These are phyloP conservation scores for Porphyrellus cyaneotinctus DNA, from an alignment of 768 basidiomycete species.

Conservation along the genomic window DNA sequence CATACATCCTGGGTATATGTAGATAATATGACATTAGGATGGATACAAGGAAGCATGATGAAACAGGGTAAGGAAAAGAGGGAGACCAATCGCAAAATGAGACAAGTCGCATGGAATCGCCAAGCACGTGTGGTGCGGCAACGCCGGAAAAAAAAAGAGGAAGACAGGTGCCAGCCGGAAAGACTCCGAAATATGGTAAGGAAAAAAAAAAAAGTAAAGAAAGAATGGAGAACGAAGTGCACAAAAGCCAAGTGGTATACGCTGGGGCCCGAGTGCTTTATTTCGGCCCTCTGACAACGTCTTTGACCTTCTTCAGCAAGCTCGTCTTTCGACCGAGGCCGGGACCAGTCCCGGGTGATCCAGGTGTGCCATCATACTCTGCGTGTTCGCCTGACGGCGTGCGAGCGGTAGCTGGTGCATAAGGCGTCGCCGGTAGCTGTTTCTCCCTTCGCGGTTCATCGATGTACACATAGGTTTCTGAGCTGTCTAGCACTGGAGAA, in stretches of 20 bases:
- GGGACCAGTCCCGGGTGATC: conserved; percentile 35
- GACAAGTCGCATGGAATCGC: conserved; percentile 2
- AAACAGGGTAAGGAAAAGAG: not conserved
- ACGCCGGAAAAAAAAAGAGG: not conserved
- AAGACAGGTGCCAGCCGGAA: not conserved
- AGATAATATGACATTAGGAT: conserved; percentile 28
- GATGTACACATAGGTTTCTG: conserved; percentile 67
- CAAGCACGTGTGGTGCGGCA: not conserved
- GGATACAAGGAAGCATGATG: conserved; percentile 32
- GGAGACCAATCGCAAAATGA: conserved; percentile 10
- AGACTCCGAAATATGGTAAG: conserved; percentile 5
- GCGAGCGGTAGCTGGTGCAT: conserved; percentile 22
- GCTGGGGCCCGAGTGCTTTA: conserved; percentile 18
- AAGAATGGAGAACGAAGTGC: not conserved
- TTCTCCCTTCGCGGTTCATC: conserved; percentile 52
- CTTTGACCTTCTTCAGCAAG: conserved; percentile 75
- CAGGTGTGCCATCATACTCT: conserved; percentile 48
- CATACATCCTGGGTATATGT: conserved; percentile 36
- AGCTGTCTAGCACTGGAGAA: conserved; percentile 29
- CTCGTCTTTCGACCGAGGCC: conserved; percentile 70
- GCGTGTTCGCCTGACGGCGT: conserved; percentile 30
- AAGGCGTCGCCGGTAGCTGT: conserved; percentile 45
- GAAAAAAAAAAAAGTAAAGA: conserved; percentile 2
- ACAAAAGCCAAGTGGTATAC: conserved; percentile 5
- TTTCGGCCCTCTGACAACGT: conserved; percentile 59